phyloP scores from a whole-genome alignment of 345 rosid genomes.

The Ailanthus altissimus region DNA sequence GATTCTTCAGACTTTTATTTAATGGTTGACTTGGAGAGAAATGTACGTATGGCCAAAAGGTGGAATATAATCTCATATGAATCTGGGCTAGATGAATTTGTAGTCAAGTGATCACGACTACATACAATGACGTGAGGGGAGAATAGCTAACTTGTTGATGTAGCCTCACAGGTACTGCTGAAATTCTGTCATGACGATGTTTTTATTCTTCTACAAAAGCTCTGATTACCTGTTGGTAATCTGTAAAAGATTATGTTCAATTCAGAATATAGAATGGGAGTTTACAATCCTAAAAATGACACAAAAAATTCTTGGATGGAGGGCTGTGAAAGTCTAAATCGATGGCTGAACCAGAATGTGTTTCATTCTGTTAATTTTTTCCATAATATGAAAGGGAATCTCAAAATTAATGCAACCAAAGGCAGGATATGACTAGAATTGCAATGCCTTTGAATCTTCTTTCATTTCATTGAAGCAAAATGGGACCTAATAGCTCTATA shows the following conservation, averaged over 20 bases:
- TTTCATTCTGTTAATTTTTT: conserved; percentile 19
- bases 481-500: not conserved
- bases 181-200: not conserved
- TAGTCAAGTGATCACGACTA: not conserved
- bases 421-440: conserved; percentile 13
- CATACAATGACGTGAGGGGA: conserved; percentile 5
- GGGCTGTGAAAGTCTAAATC: conserved; percentile 22
- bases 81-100: not conserved
- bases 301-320: not conserved
- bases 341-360: conserved; percentile 28
- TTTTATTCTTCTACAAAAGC: not conserved
- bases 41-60: not conserved
- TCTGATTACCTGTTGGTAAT: not conserved
- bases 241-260: not conserved
- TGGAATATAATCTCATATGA: not conserved
- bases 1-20: conserved; percentile 13
- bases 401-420: not conserved
- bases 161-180: not conserved
- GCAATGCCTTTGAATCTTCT: not conserved
- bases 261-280: not conserved
- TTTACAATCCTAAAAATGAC: not conserved
- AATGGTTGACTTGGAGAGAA: not conserved
- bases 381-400: conserved; percentile 12
- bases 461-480: conserved; percentile 11
- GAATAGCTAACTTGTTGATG: not conserved